Conservation (phyloP, 192 early-diverging fungal genomes). For the Endogone sp. region DNA sequence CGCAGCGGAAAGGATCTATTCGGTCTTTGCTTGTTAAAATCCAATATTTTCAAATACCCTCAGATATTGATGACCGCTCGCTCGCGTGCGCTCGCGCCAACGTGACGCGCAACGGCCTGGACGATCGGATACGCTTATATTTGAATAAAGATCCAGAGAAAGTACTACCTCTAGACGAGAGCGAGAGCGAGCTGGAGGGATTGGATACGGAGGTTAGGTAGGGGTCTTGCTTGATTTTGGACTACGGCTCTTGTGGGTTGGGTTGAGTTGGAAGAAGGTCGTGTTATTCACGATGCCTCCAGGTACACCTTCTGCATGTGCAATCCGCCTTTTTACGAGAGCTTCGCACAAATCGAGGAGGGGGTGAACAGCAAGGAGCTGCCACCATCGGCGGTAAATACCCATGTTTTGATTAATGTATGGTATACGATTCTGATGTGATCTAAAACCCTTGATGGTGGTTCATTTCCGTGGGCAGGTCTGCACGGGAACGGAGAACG, state of each 20-base stretch:
- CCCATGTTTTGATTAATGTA: neutral
- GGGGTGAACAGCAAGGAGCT: constrained; percentile 46
- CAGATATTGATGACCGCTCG: constrained; percentile 65
- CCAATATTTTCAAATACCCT: too few relatives aligned
- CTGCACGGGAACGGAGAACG: constrained; percentile 55
- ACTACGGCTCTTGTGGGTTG: too few relatives aligned
- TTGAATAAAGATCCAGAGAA: constrained; percentile 33
- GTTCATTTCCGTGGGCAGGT: constrained; percentile 18
- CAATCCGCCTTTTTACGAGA: constrained; percentile 87
- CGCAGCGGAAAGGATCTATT: neutral
- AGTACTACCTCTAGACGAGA: constrained; percentile 15
- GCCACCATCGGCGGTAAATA: constrained; percentile 43
- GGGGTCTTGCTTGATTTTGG: neutral
- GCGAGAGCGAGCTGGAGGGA: neutral
- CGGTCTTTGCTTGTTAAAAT: too few relatives aligned
- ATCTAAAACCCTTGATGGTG: too few relatives aligned
- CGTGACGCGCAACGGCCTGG: constrained; percentile 56
- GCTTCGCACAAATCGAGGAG: constrained; percentile 48
- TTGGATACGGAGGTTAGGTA: neutral
- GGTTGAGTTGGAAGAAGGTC: too few relatives aligned
- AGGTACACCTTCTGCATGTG: constrained; percentile 79
- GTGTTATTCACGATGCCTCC: constrained; percentile 10
- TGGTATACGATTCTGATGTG: too few relatives aligned
- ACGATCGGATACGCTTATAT: constrained; percentile 49
- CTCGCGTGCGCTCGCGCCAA: constrained; percentile 64